Percentiles rank a stretch among this genome's conserved stretches.
phyloP scores from a whole-genome alignment of 179 eudicot genomes.

The Patellifolia procumbens region DNA sequence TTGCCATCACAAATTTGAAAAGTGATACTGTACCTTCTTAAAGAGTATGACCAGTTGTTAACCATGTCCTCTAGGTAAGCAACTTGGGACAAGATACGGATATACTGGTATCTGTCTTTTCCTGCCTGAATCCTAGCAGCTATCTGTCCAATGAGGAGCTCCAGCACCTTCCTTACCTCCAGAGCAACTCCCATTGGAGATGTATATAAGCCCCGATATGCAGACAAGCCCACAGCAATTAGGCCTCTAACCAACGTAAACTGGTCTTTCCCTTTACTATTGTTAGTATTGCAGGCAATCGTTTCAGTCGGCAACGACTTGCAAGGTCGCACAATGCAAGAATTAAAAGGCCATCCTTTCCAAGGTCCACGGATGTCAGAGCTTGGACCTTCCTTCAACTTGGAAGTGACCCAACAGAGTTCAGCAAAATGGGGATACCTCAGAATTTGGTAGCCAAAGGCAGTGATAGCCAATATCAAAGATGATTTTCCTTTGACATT shows the following conservation, averaged over 20 bases:
- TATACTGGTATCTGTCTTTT: constrained; percentile 61
- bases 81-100: constrained; percentile 79
- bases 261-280: constrained; percentile 48
- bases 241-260: constrained; percentile 76
- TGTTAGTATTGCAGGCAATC: constrained; percentile 45
- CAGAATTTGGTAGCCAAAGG: constrained; percentile 83
- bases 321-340: constrained; percentile 77
- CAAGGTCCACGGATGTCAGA: constrained; percentile 72
- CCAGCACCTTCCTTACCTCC: constrained; percentile 81
- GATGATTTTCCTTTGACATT: constrained; percentile 61
- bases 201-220: constrained; percentile 74
- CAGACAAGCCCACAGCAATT: constrained; percentile 82
- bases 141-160: constrained; percentile 63
- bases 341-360: constrained; percentile 98
- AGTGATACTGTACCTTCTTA: constrained; percentile 59
- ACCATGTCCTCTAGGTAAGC: constrained; percentile 92
- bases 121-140: constrained; percentile 72
- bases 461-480: constrained; percentile 58
- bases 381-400: constrained; percentile 86
- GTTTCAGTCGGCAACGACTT: constrained; percentile 41
- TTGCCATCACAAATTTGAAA: not conserved
- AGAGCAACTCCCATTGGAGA: constrained; percentile 69
- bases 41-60: constrained; percentile 75
- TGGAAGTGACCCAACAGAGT: constrained; percentile 96
- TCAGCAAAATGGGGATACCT: constrained; percentile 93